Conservation (phyloP, 257 asterid genomes). For the Oldenlandia corymbosa region DNA sequence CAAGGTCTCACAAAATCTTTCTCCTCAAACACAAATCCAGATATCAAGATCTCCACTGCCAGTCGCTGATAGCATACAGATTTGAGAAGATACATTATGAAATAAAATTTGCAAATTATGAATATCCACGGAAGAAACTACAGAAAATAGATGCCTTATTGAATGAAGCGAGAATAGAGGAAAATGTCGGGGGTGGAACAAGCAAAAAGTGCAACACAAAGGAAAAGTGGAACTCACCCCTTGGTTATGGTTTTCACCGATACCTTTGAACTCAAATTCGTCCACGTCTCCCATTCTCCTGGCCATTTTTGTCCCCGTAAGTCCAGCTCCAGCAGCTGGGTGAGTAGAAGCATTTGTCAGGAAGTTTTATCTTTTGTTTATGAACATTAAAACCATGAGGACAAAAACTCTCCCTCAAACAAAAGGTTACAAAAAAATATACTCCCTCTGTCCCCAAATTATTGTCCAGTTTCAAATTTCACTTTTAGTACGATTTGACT, state of each 20-base stretch:
- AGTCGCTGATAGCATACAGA: constrained; percentile 53
- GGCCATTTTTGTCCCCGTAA: constrained; percentile 88
- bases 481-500: too few species aligned
- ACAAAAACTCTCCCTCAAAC: not conserved
- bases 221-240: constrained; percentile 58
- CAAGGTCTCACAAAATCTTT: constrained; percentile 83
- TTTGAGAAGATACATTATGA: constrained; percentile 12
- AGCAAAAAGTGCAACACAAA: not conserved
- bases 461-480: too few species aligned
- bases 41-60: constrained; percentile 79
- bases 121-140: not conserved
- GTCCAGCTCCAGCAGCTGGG: constrained; percentile 99
- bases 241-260: constrained; percentile 87
- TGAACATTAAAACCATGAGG: not conserved
- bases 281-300: constrained; percentile 91
- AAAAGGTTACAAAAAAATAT: not conserved
- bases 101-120: not conserved
- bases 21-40: constrained; percentile 87
- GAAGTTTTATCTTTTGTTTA: not conserved
- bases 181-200: constrained; percentile 2
- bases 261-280: constrained; percentile 84
- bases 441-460: too few species aligned
- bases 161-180: constrained; percentile 16
- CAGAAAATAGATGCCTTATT: not conserved
- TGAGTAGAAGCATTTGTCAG: constrained; percentile 13